Conservation (phyloP, 2,329 filamentous ascomycete genomes). For the Aspergillus pseudoterreus region DNA sequence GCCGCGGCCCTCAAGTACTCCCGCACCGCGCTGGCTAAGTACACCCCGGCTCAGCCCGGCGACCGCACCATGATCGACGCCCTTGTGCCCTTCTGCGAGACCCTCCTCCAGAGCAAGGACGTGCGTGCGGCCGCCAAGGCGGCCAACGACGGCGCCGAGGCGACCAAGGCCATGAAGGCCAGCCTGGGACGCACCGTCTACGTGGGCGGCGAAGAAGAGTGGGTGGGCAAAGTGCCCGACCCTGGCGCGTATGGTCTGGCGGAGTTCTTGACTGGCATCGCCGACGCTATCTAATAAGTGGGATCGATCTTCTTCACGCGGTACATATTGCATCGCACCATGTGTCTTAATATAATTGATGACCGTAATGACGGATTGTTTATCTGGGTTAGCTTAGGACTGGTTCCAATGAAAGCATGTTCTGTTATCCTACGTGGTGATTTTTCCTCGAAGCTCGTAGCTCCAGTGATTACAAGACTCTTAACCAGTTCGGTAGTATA, state of each 20-base stretch:
- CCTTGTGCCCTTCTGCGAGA: slow-evolving; percentile 79
- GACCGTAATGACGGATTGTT: slow-evolving; percentile 7
- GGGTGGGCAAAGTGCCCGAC: slow-evolving; percentile 71
- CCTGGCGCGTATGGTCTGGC: slow-evolving; percentile 76
- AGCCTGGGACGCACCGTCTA: slow-evolving; percentile 82
- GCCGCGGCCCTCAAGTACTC: slow-evolving; percentile 68
- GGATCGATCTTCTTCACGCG: slow-evolving; percentile 10
- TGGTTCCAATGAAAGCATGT: neutral
- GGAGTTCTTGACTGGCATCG: slow-evolving; percentile 76
- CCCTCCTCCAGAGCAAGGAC: slow-evolving; percentile 61
- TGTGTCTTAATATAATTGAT: slow-evolving; percentile 6
- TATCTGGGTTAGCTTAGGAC: neutral
- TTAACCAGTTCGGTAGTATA: too few species aligned
- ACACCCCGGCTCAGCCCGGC: slow-evolving; percentile 84
- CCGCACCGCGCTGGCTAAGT: slow-evolving; percentile 67
- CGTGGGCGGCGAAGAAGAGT: slow-evolving; percentile 61
- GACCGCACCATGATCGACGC: slow-evolving; percentile 91
- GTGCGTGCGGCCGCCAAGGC: slow-evolving; percentile 71
- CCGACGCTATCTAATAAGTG: slow-evolving; percentile 45
- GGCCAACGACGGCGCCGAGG: slow-evolving; percentile 70
- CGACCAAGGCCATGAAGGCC: slow-evolving; percentile 88
- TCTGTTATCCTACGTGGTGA: too few species aligned
- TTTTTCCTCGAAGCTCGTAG: too few species aligned
- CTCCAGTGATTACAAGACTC: too few species aligned
- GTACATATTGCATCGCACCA: slow-evolving; percentile 24